Evolutionary conservation across 805 yeast genomes (phyloP), one percentile per base, ranked within the genome.

Genomic region (Candida pini): DNA sequence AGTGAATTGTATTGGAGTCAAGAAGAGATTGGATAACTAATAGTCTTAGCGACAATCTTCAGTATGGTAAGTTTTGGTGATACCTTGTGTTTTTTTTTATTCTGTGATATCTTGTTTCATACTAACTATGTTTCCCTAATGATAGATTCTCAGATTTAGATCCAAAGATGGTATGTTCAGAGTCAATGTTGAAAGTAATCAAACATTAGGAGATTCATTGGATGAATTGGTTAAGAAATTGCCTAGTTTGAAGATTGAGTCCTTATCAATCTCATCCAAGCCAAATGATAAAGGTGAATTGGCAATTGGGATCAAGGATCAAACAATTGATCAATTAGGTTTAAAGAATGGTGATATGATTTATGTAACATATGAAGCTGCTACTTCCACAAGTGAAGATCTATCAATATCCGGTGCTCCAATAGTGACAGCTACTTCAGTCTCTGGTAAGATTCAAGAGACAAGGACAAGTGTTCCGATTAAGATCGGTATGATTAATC

Each of bases 81-180:
- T n/a, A n/a, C n/a, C n/a, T n/a, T n/a, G n/a, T n/a, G n/a, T n/a
- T n/a, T n/a, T n/a, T n/a, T n/a, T n/a, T n/a, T n/a, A n/a, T n/a
- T n/a, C n/a, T n/a, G n/a, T n/a, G n/a, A n/a, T n/a, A n/a, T n/a
- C n/a, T n/a, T n/a, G n/a, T n/a, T n/a, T n/a, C n/a, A n/a, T n/a
- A n/a, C n/a, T n/a, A n/a, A n/a, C n/a, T n/a, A n/a, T n/a, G n/a
- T n/a, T n/a, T n/a, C 35, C 26, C 36, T 29, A 30, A 21, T 17
- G 9, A 18, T 33, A 46, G 87, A 73, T 89, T 46, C 62, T 83
- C 16, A 68, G 98, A 51, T 86, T 92, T 60, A 72, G 96, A 51
- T 69, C 92, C 19, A 85, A 76, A 50, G 83, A 84, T 46, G 97
- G 97, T 7, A 81, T 78, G 73, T 76, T 75, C 54, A 71, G 97